Evolutionary conservation across 352 stramenopile genomes (phyloP).

Genomic region (Globisporangium cederbergense): DNA sequence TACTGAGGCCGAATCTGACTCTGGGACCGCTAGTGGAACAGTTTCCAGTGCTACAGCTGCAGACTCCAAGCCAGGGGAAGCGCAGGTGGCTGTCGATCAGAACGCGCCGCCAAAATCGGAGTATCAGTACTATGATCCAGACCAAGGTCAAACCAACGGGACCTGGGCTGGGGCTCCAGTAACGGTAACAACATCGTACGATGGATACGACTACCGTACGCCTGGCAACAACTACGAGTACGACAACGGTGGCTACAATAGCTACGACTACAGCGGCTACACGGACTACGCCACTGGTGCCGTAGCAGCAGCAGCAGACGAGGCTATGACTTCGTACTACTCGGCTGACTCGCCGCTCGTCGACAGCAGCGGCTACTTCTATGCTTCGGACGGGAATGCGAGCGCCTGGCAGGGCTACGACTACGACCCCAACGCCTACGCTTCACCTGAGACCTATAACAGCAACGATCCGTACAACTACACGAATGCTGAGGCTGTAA

Average conservation of each 20-base stretch:
- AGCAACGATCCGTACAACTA: background rate
- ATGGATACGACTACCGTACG: constrained; percentile 11
- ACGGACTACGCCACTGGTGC: background rate
- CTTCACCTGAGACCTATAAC: background rate
- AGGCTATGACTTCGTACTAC: background rate
- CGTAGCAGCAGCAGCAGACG: background rate
- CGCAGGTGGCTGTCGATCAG: background rate
- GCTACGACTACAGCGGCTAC: constrained; percentile 21
- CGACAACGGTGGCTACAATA: constrained; percentile 16
- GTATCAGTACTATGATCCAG: background rate
- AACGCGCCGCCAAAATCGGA: background rate
- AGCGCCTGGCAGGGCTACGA: constrained; percentile 30
- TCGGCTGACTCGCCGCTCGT: constrained; percentile 16
- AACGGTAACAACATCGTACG: constrained; percentile 23
- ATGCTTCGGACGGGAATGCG: constrained; percentile 27
- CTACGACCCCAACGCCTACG: constrained; percentile 2
- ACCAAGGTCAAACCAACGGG: background rate
- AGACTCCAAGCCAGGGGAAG: background rate
- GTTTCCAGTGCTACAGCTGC: background rate
- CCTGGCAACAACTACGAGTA: constrained; percentile 27
- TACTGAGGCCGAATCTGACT: background rate
- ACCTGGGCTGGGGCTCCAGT: background rate
- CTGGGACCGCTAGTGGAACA: background rate
- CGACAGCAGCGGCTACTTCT: constrained; percentile 31
- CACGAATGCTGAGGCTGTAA: background rate